Evolutionary conservation across 805 yeast species (phyloP).

Genomic region (Myxozyma geophila): DNA sequence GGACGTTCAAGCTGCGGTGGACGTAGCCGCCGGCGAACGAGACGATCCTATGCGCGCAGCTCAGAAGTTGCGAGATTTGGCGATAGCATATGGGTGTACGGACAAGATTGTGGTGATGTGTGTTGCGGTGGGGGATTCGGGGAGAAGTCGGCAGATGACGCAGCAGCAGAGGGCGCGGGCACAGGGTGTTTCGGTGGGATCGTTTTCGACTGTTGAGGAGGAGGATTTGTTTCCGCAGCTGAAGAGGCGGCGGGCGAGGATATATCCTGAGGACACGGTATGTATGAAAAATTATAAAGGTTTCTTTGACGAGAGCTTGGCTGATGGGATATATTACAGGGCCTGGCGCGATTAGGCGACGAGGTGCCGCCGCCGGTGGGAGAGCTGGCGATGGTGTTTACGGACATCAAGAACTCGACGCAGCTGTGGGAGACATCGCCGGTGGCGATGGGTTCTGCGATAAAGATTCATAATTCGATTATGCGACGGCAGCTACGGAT

Average conservation of each 20-base stretch:
- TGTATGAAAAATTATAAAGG: neutral
- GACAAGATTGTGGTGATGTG: slow-evolving; percentile 83
- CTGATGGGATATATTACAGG: slow-evolving; percentile 42
- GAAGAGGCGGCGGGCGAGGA: slow-evolving; percentile 53
- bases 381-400: slow-evolving; percentile 91
- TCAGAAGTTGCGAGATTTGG: slow-evolving; percentile 89
- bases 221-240: slow-evolving; percentile 44
- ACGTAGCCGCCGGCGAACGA: slow-evolving; percentile 79
- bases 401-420: slow-evolving; percentile 95
- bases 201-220: slow-evolving; percentile 37
- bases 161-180: slow-evolving; percentile 15
- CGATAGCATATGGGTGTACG: slow-evolving; percentile 85
- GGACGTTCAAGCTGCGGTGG: slow-evolving; percentile 84
- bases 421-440: slow-evolving; percentile 92
- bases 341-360: slow-evolving; percentile 37
- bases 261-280: slow-evolving; percentile 28
- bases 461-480: slow-evolving; percentile 87
- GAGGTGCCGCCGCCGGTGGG: slow-evolving; percentile 96
- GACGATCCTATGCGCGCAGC: slow-evolving; percentile 90
- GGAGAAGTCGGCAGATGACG: slow-evolving; percentile 12
- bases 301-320: neutral
- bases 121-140: slow-evolving; percentile 53
- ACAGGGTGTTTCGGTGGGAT: slow-evolving; percentile 26
- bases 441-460: slow-evolving; percentile 94
- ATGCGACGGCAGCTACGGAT: slow-evolving; percentile 93